These are phyloP conservation scores for Omphalotus olearius DNA, from an alignment of 1,284 basidiomycete species.

Conservation along the genomic window DNA sequence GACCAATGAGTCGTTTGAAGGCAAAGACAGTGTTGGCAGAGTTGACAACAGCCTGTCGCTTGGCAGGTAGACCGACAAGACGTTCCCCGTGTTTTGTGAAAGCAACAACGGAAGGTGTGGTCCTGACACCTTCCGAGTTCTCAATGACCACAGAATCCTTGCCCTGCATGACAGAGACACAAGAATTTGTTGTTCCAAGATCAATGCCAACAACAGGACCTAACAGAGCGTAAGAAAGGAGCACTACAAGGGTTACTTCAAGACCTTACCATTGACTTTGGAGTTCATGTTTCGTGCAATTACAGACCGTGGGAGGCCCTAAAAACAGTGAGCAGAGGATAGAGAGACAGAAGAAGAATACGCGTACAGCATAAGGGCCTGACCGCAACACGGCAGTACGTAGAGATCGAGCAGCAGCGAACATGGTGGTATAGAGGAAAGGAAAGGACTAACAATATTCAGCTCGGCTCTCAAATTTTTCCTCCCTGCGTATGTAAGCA, in stretches of 20 bases:
- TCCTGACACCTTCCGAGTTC: slow-evolving; percentile 96
- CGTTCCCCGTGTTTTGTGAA: slow-evolving; percentile 96
- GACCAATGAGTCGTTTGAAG: slow-evolving; percentile 96
- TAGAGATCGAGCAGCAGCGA: slow-evolving; percentile 59
- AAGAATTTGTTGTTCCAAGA: slow-evolving; percentile 88
- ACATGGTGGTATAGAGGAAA: slow-evolving; percentile 50
- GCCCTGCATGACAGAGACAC: slow-evolving; percentile 95
- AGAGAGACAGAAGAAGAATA: background rate
- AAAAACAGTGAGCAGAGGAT: slow-evolving; percentile 12
- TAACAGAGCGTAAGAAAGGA: slow-evolving; percentile 20
- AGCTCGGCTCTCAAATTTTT: slow-evolving; percentile 5
- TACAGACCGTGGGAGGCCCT: slow-evolving; percentile 65
- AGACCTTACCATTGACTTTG: slow-evolving; percentile 65
- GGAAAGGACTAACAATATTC: slow-evolving; percentile 2
- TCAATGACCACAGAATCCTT: slow-evolving; percentile 94
- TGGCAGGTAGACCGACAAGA: slow-evolving; percentile 93
- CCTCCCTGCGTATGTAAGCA: slow-evolving; percentile 8
- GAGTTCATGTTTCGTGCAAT: slow-evolving; percentile 81
- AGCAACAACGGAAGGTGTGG: slow-evolving; percentile 97
- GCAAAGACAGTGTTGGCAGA: slow-evolving; percentile 91
- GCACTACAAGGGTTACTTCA: background rate
- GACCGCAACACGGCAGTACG: slow-evolving; percentile 54
- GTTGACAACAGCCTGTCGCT: slow-evolving; percentile 97
- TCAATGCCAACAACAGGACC: slow-evolving; percentile 84
- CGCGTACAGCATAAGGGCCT: slow-evolving; percentile 62